These are phyloP conservation scores for Exophiala calicioides DNA, from an alignment of 2,329 filamentous ascomycete genomes.

Conservation along the genomic window DNA sequence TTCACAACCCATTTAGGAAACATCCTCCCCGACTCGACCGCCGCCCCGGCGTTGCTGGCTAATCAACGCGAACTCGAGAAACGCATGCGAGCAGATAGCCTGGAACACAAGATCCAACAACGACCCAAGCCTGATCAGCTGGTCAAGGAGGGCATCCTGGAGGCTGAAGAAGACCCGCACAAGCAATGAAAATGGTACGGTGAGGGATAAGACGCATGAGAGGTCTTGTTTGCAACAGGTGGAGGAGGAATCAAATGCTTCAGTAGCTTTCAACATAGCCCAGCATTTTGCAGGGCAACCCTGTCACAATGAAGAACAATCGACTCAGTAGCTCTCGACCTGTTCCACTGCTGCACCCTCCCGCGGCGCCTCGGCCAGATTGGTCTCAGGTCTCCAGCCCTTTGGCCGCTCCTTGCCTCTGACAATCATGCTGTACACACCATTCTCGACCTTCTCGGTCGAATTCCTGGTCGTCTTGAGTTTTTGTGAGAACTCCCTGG, in stretches of 20 bases:
- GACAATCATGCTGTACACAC: slow-evolving; percentile 84
- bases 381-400: slow-evolving; percentile 80
- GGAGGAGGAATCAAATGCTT: slow-evolving; percentile 21
- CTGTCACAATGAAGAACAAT: neutral
- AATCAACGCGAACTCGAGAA: slow-evolving; percentile 82
- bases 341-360: slow-evolving; percentile 38
- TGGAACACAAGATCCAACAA: slow-evolving; percentile 83
- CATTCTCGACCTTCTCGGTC: slow-evolving; percentile 89
- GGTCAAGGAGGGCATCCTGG: slow-evolving; percentile 76
- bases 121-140: slow-evolving; percentile 75
- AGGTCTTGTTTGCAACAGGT: neutral
- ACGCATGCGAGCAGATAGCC: slow-evolving; percentile 80
- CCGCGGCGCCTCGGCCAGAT: slow-evolving; percentile 41
- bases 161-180: slow-evolving; percentile 58
- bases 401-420: slow-evolving; percentile 84
- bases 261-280: slow-evolving; percentile 29
- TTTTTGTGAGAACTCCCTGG: slow-evolving; percentile 72
- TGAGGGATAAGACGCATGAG: neutral
- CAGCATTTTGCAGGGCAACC: slow-evolving; percentile 20
- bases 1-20: slow-evolving; percentile 62
- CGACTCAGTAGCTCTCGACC: slow-evolving; percentile 36
- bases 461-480: slow-evolving; percentile 81
- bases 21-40: slow-evolving; percentile 77
- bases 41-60: slow-evolving; percentile 75
- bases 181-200: slow-evolving; percentile 25